Percentiles rank a stretch among this genome's conserved stretches.
Evolutionary conservation across 2,329 filamentous ascomycete genomes (phyloP).

Genomic region (Chrysosporium keratinophilum): DNA sequence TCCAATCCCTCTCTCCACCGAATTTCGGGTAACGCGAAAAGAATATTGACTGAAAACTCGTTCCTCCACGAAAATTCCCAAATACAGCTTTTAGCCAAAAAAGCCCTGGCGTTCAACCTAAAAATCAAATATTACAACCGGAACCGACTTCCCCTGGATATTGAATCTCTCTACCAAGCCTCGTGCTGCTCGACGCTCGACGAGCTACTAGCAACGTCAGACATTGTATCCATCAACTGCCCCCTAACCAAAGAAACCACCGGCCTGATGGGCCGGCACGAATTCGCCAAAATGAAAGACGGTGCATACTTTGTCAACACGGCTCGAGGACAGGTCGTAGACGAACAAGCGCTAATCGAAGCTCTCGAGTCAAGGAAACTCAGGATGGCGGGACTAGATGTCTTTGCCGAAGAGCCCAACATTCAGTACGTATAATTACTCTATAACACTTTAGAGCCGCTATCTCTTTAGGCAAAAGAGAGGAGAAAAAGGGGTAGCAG

Average conservation of each 20-base stretch:
- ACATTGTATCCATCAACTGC: constrained; percentile 42
- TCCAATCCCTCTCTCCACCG: too few relatives aligned
- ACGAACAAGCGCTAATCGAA: constrained; percentile 40
- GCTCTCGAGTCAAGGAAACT: constrained; percentile 42
- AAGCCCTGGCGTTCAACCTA: constrained; percentile 37
- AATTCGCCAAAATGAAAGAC: constrained; percentile 41
- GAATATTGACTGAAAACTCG: background rate
- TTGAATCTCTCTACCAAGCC: constrained; percentile 29
- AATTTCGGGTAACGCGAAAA: too few relatives aligned
- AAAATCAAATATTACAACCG: constrained; percentile 39
- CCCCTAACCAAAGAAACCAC: constrained; percentile 36
- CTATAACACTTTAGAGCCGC: too few relatives aligned
- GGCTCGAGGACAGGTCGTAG: constrained; percentile 41
- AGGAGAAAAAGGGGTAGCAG: too few relatives aligned
- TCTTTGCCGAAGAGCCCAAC: constrained; percentile 38
- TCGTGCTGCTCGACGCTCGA: constrained; percentile 32
- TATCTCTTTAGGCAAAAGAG: too few relatives aligned
- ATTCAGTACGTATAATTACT: constrained; percentile 19
- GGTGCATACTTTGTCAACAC: constrained; percentile 44
- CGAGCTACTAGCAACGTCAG: constrained; percentile 33
- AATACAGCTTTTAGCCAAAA: constrained; percentile 29
- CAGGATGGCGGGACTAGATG: constrained; percentile 41
- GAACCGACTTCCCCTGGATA: constrained; percentile 24
- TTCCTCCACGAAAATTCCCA: background rate
- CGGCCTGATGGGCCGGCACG: constrained; percentile 30